Conservation (phyloP, 2,329 filamentous ascomycete species). For the Akanthomyces muscarius region DNA sequence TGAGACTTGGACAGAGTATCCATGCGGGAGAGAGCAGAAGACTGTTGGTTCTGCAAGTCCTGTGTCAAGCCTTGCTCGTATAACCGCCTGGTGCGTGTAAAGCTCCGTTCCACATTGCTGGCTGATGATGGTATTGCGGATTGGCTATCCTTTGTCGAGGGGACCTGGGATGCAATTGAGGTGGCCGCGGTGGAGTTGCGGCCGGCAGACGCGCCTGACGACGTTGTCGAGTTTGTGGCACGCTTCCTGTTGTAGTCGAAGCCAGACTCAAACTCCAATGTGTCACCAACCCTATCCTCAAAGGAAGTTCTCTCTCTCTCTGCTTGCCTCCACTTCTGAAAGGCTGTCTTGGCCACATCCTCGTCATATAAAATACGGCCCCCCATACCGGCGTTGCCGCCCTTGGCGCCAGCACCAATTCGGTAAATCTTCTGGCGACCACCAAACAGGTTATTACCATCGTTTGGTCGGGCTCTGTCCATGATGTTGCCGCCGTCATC, state of each 20-base stretch:
- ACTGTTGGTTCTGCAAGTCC: constrained; percentile 75
- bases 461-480: constrained; percentile 73
- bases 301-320: constrained; percentile 53
- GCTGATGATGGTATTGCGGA: constrained; percentile 32
- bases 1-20: constrained; percentile 69
- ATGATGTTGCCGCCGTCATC: constrained; percentile 71
- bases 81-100: constrained; percentile 67
- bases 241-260: constrained; percentile 69
- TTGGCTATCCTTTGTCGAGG: constrained; percentile 50
- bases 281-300: constrained; percentile 33
- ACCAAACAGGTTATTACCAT: constrained; percentile 91
- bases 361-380: constrained; percentile 79
- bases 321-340: constrained; percentile 67
- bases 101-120: constrained; percentile 54
- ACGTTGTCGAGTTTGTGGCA: constrained; percentile 83
- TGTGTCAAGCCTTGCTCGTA: constrained; percentile 82
- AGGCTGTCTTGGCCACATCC: constrained; percentile 77
- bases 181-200: constrained; percentile 85
- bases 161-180: constrained; percentile 64
- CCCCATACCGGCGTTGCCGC: constrained; percentile 46
- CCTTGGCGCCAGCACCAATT: constrained; percentile 54
- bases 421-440: constrained; percentile 95
- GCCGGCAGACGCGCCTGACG: constrained; percentile 61
- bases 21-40: constrained; percentile 70
- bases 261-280: constrained; percentile 44